phyloP scores from a whole-genome alignment of 2,329 filamentous ascomycete genomes.

The Microdochium nivale region DNA sequence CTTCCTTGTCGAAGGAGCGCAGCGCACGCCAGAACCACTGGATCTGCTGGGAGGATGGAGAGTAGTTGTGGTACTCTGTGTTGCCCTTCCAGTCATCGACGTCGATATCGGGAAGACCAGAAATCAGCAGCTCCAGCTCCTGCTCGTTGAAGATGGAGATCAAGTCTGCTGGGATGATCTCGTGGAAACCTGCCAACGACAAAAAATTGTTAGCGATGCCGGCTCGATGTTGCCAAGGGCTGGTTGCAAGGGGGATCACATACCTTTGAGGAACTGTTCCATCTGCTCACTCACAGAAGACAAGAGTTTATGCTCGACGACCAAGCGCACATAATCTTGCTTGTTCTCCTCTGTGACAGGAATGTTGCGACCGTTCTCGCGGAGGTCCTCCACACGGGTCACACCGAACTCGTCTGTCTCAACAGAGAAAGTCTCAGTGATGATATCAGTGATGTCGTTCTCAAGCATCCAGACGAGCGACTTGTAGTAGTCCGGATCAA shows the following conservation, averaged over 20 bases:
- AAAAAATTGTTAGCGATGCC: conserved; percentile 18
- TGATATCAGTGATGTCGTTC: conserved; percentile 96
- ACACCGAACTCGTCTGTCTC: conserved; percentile 93
- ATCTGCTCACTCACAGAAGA: conserved; percentile 92
- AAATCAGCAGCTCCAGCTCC: conserved; percentile 92
- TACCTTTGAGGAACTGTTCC: conserved; percentile 81
- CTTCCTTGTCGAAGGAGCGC: conserved; percentile 96
- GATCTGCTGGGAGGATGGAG: conserved; percentile 86
- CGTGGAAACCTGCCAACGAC: conserved; percentile 82
- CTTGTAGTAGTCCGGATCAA: conserved; percentile 98
- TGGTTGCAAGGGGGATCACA: conserved; percentile 12
- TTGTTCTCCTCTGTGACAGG: conserved; percentile 97
- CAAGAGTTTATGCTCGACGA: conserved; percentile 89
- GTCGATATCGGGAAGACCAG: conserved; percentile 92
- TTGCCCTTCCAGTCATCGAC: conserved; percentile 99
- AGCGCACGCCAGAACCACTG: conserved; percentile 99
- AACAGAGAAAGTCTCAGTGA: conserved; percentile 91
- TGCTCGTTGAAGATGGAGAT: conserved; percentile 98
- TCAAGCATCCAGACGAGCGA: conserved; percentile 97
- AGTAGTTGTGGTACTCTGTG: conserved; percentile 98
- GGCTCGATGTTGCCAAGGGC: background rate
- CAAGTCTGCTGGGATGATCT: conserved; percentile 89
- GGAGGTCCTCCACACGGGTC: conserved; percentile 76
- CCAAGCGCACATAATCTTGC: conserved; percentile 89
- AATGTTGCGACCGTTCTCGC: conserved; percentile 82